Evolutionary conservation across 2,329 filamentous ascomycete genomes (phyloP).

Genomic region (Hymenoscyphus linearis): DNA sequence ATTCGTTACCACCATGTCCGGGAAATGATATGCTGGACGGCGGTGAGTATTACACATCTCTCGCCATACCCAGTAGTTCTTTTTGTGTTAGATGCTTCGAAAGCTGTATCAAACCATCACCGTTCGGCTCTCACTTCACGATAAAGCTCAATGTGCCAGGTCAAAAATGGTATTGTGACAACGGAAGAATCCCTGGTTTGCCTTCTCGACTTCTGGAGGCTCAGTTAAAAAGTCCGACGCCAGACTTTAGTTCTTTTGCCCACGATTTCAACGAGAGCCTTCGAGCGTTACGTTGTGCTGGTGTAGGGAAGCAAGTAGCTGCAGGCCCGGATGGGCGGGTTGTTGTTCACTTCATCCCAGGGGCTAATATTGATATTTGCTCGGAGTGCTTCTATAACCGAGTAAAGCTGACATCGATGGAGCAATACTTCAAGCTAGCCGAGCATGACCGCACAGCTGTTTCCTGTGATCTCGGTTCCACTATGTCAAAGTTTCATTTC

Average conservation of each 20-base stretch:
- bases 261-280: not conserved
- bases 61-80: constrained; percentile 1
- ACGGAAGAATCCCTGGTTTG: constrained; percentile 3
- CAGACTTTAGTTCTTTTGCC: not conserved
- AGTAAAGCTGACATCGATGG: not conserved
- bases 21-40: constrained; percentile 3
- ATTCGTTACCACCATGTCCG: constrained; percentile 3
- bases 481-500: constrained; percentile 1
- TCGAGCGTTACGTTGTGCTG: not conserved
- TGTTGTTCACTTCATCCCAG: not conserved
- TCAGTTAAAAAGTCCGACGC: not conserved
- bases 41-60: constrained; percentile 5
- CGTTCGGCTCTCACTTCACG: constrained; percentile 4
- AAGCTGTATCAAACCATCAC: constrained; percentile 1
- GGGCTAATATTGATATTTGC: not conserved
- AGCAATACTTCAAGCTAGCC: not conserved
- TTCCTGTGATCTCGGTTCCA: constrained; percentile 3
- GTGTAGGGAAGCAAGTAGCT: not conserved
- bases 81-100: constrained; percentile 6
- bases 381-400: constrained; percentile 4
- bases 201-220: not conserved
- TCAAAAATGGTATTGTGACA: constrained; percentile 6
- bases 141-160: constrained; percentile 1
- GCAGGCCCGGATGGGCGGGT: not conserved
- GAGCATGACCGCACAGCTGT: not conserved